Conservation (phyloP, 2,329 filamentous ascomycete genomes). For the Nemania sp. region DNA sequence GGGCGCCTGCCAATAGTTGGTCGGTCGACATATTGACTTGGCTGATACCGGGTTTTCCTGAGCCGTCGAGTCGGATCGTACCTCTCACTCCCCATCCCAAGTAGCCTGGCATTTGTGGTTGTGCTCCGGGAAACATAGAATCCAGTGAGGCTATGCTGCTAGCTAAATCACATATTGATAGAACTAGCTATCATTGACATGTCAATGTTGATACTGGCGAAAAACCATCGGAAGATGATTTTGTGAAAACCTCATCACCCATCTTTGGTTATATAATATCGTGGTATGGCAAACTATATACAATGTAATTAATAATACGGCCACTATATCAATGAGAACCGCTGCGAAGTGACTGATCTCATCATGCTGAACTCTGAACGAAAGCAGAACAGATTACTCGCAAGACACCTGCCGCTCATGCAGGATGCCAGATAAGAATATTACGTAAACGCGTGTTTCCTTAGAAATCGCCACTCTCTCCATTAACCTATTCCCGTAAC, state of each 20-base stretch:
- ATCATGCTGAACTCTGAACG: conserved; percentile 3
- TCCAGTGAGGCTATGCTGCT: too few species aligned
- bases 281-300: conserved; percentile 24
- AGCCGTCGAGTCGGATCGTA: too few species aligned
- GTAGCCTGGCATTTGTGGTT: too few species aligned
- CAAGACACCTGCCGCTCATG: conserved; percentile 24
- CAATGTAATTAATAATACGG: conserved; percentile 22
- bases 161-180: too few species aligned
- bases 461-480: conserved; percentile 20
- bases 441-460: conserved; percentile 20
- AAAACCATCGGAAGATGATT: not conserved
- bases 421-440: conserved; percentile 25
- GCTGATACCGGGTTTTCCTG: too few species aligned
- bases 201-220: too few species aligned
- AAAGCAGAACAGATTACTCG: not conserved
- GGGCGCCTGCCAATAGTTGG: too few species aligned
- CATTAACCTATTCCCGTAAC: conserved; percentile 29
- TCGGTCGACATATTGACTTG: too few species aligned
- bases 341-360: conserved; percentile 10
- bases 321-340: not conserved
- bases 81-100: too few species aligned
- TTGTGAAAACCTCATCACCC: not conserved
- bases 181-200: too few species aligned
- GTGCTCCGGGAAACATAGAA: too few species aligned
- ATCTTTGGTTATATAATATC: not conserved